Evolutionary conservation across 1,139 yeast genomes (phyloP).

Genomic region (Diutina neorugosa): DNA sequence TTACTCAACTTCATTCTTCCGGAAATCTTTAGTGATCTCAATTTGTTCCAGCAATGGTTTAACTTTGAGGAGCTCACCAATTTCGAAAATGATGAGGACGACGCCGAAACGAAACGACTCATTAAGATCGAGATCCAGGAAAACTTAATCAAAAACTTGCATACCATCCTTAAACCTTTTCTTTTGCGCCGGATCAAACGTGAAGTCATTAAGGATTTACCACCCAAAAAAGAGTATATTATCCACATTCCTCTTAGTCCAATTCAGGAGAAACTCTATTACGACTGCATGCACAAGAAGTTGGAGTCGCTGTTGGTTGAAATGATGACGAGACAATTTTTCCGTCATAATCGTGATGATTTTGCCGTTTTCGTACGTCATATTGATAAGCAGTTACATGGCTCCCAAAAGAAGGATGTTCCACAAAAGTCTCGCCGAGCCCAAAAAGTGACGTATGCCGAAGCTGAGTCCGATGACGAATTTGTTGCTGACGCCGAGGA

Average conservation of each 20-base stretch:
- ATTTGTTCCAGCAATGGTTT: constrained; percentile 87
- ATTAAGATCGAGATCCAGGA: constrained; percentile 54
- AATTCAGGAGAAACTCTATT: constrained; percentile 53
- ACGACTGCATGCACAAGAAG: constrained; percentile 38
- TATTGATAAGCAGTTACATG: not conserved
- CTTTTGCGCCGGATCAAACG: constrained; percentile 68
- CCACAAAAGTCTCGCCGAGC: not conserved
- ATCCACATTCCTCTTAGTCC: constrained; percentile 59
- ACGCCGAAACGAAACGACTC: constrained; percentile 22
- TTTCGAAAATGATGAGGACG: constrained; percentile 15
- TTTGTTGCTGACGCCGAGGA: not conserved
- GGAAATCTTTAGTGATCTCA: constrained; percentile 83
- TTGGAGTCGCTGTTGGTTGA: constrained; percentile 30
- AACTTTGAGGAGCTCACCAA: constrained; percentile 52
- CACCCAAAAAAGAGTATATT: constrained; percentile 82
- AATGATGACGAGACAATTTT: constrained; percentile 34
- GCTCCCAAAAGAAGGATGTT: not conserved
- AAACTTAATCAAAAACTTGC: constrained; percentile 62
- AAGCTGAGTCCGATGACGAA: constrained; percentile 2
- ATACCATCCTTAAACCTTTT: constrained; percentile 82
- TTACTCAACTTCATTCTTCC: constrained; percentile 80
- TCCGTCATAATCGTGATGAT: constrained; percentile 19
- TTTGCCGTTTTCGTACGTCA: constrained; percentile 3
- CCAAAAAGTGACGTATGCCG: not conserved
- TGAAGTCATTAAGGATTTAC: constrained; percentile 55